These are phyloP conservation scores for Fusarium coicis DNA, from an alignment of 2,329 filamentous ascomycete species.

Conservation along the genomic window DNA sequence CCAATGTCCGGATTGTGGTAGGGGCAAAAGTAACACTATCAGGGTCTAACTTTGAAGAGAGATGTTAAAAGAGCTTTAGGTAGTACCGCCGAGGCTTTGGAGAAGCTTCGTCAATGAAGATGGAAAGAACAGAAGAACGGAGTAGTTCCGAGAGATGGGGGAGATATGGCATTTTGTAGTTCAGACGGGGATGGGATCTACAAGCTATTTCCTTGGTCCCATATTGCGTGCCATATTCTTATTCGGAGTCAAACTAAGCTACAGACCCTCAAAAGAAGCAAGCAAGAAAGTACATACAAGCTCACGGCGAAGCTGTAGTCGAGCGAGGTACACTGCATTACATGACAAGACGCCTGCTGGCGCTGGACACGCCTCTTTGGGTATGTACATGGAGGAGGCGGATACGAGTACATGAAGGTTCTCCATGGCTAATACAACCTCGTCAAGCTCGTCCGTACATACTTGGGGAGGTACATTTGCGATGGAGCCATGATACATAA, in stretches of 20 bases:
- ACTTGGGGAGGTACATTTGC: constrained; percentile 18
- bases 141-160: constrained; percentile 30
- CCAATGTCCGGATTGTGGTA: background rate
- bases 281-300: constrained; percentile 8
- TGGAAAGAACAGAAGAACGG: constrained; percentile 28
- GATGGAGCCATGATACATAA: constrained; percentile 35
- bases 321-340: constrained; percentile 35
- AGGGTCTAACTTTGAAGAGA: constrained; percentile 1
- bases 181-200: constrained; percentile 37
- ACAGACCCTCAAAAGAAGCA: constrained; percentile 29
- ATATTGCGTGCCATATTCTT: constrained; percentile 25
- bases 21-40: constrained; percentile 12
- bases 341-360: constrained; percentile 24
- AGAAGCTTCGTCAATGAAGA: constrained; percentile 29
- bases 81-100: constrained; percentile 10
- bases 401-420: constrained; percentile 30
- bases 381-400: constrained; percentile 34
- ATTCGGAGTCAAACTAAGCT: constrained; percentile 26
- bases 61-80: constrained; percentile 8
- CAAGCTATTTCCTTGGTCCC: constrained; percentile 30
- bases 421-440: constrained; percentile 39
- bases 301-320: constrained; percentile 30
- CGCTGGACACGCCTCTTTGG: constrained; percentile 18
- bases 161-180: constrained; percentile 44
- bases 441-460: constrained; percentile 15